Base-by-base conservation (phyloP, 495 filamentous ascomycete genomes). In the Saxispiralis lemnorum region DNA sequence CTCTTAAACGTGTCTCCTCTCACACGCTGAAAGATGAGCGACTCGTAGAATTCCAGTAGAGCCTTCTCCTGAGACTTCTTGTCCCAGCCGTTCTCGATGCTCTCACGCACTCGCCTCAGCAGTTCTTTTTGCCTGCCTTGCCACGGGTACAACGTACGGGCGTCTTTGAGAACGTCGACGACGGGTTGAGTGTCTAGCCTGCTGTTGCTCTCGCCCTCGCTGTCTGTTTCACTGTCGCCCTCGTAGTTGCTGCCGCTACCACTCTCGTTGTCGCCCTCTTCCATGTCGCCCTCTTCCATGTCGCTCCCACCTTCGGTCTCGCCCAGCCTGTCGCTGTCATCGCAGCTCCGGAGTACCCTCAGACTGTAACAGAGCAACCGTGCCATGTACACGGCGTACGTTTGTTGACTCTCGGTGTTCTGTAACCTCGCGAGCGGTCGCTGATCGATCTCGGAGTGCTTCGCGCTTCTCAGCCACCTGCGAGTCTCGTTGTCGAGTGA, bases 1-100 rank as follows among this genome's bases (percentile, higher is more conserved):
- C 43, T 45, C 19, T 38, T 45, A 20, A 45, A 45, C 34, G 43
- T 21, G 18, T 38, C 20, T 30, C 35, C 34, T n/a, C 43, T 13
- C n/a, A 45, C 43, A 13, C 30, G 20, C 43, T 45, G 33, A 45
- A 45, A 45, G 43, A 45, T 45, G 34, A 45, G 35, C 21, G 34
- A 45, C 18, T 16, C 35, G 43, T 38, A 38, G 17, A 10, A 31
- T 12, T 45, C 34, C 9, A 14, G 43, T 17, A 45, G 33, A 16
- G 18, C 21, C 34, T 45, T 31, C 18, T 38, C 18, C 18, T 37
- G 17, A 37, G 31, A 10, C 32, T 45, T 31, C 9, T 45, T 17
- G 19, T 45, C 43, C 40, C 30, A 43, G 34, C 31, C 34, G 14
- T 14, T 11, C 31, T 37, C 43, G 33, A 45, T 38, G 18, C 33